Percentiles rank a stretch among this genome's conserved stretches.
Conservation (phyloP, 495 filamentous ascomycete species). For the Penicillium argentinense region DNA sequence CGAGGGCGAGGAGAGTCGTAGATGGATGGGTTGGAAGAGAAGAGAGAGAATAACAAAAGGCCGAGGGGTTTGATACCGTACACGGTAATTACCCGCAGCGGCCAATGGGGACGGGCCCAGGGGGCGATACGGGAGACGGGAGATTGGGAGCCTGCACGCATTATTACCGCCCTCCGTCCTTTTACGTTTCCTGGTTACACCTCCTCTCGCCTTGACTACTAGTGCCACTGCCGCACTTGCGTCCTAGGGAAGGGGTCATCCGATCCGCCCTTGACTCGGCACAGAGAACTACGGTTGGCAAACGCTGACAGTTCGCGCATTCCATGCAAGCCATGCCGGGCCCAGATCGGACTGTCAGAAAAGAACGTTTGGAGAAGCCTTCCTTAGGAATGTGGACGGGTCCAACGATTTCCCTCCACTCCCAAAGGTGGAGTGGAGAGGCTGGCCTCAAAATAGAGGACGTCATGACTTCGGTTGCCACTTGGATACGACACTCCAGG, state of each 20-base stretch:
- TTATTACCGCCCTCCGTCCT: no score
- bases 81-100: constrained; percentile 2
- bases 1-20: constrained; percentile 21
- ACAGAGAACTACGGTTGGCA: constrained; percentile 2
- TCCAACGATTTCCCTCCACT: no score
- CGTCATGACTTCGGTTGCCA: constrained; percentile 34
- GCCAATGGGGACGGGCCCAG: constrained; percentile 6
- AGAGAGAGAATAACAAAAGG: constrained; percentile 33
- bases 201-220: no score
- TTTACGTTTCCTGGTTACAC: no score
- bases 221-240: no score
- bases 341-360: constrained; percentile 1
- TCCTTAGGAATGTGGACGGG: neutral
- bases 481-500: constrained; percentile 11
- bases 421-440: no score
- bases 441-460: no score
- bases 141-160: no score
- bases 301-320: no score
- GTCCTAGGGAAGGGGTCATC: no score
- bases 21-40: constrained; percentile 20
- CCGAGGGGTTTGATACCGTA: no score
- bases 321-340: neutral
- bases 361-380: neutral
- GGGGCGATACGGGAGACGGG: neutral
- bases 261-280: constrained; percentile 12